These are phyloP conservation scores for Thraustochytrium striatum DNA, from an alignment of 352 stramenopile species.

Conservation along the genomic window DNA sequence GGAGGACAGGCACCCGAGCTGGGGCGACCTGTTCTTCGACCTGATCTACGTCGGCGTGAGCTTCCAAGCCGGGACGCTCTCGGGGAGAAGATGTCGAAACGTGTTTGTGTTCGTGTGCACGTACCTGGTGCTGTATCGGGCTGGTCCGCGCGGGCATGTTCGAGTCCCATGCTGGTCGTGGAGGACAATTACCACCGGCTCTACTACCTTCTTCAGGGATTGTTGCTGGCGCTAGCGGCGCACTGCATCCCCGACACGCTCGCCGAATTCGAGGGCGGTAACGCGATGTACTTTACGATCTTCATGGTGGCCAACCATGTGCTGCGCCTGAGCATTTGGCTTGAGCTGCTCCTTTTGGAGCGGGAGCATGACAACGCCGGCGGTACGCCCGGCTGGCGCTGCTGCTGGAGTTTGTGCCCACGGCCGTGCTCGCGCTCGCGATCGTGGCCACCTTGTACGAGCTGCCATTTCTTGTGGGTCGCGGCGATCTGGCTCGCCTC, in stretches of 20 bases:
- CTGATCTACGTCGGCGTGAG: background rate
- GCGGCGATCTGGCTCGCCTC: slow-evolving; percentile 8
- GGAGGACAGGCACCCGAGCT: background rate
- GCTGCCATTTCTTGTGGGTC: background rate
- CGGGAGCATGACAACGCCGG: background rate
- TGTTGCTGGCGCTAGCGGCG: slow-evolving; percentile 19
- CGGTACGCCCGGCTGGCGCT: background rate
- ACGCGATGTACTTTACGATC: slow-evolving; percentile 14
- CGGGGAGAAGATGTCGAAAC: too few relatives aligned
- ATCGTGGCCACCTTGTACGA: too few relatives aligned
- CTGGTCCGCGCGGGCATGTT: slow-evolving; percentile 16
- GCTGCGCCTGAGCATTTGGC: slow-evolving; percentile 18
- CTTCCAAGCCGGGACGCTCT: background rate
- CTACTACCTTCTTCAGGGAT: background rate
- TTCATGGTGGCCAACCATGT: slow-evolving; percentile 39
- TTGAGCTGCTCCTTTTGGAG: background rate
- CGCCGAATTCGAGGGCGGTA: background rate
- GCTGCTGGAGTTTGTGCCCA: too few relatives aligned
- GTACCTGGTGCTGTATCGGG: slow-evolving; percentile 16
- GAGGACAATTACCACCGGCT: slow-evolving; percentile 26
- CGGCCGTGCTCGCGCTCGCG: too few relatives aligned
- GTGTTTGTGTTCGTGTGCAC: slow-evolving; percentile 39
- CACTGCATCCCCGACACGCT: slow-evolving; percentile 15
- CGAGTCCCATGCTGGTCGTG: slow-evolving; percentile 10
- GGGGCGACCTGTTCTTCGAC: slow-evolving; percentile 26